Conservation (phyloP, 805 yeast species). For the Wickerhamiella sergipiensis region DNA sequence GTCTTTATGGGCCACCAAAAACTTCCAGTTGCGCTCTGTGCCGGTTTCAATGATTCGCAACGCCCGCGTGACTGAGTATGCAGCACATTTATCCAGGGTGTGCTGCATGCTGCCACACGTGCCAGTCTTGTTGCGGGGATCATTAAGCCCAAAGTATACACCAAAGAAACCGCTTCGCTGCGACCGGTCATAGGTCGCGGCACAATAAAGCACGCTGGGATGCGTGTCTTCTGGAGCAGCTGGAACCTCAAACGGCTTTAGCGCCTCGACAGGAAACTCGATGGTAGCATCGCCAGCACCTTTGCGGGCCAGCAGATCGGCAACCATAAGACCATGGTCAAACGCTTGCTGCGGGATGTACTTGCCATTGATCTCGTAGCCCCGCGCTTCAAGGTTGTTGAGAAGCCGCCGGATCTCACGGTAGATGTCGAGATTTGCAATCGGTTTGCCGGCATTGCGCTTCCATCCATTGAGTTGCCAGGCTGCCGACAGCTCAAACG, state of each 20-base stretch:
- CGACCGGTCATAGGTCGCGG: not conserved
- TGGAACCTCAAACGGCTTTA: slow-evolving; percentile 1
- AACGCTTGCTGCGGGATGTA: slow-evolving; percentile 5
- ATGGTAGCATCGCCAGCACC: slow-evolving; percentile 7
- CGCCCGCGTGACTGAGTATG: slow-evolving; percentile 2
- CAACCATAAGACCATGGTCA: slow-evolving; percentile 6
- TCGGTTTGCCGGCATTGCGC: slow-evolving; percentile 5
- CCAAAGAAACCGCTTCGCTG: slow-evolving; percentile 1
- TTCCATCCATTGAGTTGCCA: slow-evolving; percentile 7
- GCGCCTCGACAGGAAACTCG: slow-evolving; percentile 2
- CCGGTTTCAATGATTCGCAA: slow-evolving; percentile 5
- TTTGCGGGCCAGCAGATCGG: slow-evolving; percentile 8
- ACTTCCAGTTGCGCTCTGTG: slow-evolving; percentile 5
- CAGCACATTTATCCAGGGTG: slow-evolving; percentile 1
- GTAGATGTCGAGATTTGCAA: slow-evolving; percentile 8
- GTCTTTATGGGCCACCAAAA: slow-evolving; percentile 1
- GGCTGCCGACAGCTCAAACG: slow-evolving; percentile 3
- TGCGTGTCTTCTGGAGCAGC: slow-evolving; percentile 2
- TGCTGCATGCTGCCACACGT: slow-evolving; percentile 1
- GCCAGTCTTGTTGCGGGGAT: slow-evolving; percentile 3
- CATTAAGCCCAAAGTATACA: slow-evolving; percentile 1
- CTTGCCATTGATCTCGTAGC: slow-evolving; percentile 2
- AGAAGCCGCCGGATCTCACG: slow-evolving; percentile 7
- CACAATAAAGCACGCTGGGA: not conserved
- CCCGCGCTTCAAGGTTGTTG: slow-evolving; percentile 3